Conservation (phyloP, 495 filamentous ascomycete species). For the Penicillium crystallinum region DNA sequence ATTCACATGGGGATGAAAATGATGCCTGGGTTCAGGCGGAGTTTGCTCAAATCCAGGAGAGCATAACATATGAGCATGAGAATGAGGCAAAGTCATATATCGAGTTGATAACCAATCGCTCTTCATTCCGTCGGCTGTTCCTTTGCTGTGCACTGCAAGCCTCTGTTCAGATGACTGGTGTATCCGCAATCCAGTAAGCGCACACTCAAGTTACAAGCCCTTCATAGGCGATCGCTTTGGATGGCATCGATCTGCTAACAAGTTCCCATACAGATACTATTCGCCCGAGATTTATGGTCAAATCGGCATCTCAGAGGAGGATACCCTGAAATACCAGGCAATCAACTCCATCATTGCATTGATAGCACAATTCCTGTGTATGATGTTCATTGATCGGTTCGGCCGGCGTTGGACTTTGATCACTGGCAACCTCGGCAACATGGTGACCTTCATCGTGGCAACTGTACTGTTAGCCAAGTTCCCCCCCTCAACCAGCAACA, state of each 20-base stretch:
- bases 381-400: slow-evolving; percentile 60
- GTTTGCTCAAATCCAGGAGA: slow-evolving; percentile 39
- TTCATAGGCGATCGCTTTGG: too few species aligned
- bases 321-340: slow-evolving; percentile 67
- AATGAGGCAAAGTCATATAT: slow-evolving; percentile 63
- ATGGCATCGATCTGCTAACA: not conserved
- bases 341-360: slow-evolving; percentile 65
- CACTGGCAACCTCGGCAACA: slow-evolving; percentile 60
- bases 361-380: slow-evolving; percentile 59
- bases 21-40: slow-evolving; percentile 43
- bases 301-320: slow-evolving; percentile 59
- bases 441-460: slow-evolving; percentile 50
- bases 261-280: slow-evolving; percentile 48
- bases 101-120: slow-evolving; percentile 59
- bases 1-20: slow-evolving; percentile 41
- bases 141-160: slow-evolving; percentile 63
- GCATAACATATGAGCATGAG: slow-evolving; percentile 45
- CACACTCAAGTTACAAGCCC: not conserved
- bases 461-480: slow-evolving; percentile 50
- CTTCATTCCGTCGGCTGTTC: slow-evolving; percentile 64
- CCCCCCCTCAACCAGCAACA: slow-evolving; percentile 47
- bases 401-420: slow-evolving; percentile 65
- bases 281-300: slow-evolving; percentile 60
- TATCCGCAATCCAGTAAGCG: slow-evolving; percentile 59
- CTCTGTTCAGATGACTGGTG: slow-evolving; percentile 68